Evolutionary conservation across 2,329 filamentous ascomycete genomes (phyloP).

Genomic region (Xylaria sp.): DNA sequence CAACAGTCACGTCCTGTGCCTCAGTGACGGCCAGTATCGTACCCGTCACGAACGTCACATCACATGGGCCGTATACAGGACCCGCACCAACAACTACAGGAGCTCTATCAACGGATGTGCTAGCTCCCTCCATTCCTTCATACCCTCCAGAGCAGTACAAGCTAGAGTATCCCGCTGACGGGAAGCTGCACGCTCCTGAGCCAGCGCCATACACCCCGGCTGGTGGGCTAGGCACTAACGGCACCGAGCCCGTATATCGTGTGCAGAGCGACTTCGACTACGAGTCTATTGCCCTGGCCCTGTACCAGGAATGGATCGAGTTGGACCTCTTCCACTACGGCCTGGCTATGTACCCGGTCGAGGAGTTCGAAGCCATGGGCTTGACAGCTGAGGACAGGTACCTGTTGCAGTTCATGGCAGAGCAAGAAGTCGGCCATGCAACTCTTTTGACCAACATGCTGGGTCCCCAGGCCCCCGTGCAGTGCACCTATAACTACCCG

Average conservation of each 20-base stretch:
- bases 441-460: slow-evolving; percentile 83
- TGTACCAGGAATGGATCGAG: slow-evolving; percentile 89
- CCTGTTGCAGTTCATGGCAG: slow-evolving; percentile 79
- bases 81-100: slow-evolving; percentile 74
- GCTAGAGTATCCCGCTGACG: slow-evolving; percentile 77
- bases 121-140: slow-evolving; percentile 68
- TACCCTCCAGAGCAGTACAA: slow-evolving; percentile 69
- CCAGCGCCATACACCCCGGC: slow-evolving; percentile 78
- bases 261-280: slow-evolving; percentile 87
- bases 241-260: slow-evolving; percentile 79
- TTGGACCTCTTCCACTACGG: slow-evolving; percentile 84
- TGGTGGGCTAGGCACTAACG: slow-evolving; percentile 81
- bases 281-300: slow-evolving; percentile 76
- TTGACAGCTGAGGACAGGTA: slow-evolving; percentile 75
- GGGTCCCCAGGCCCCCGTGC: slow-evolving; percentile 73
- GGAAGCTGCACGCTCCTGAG: slow-evolving; percentile 72
- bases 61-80: slow-evolving; percentile 76
- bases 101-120: slow-evolving; percentile 68
- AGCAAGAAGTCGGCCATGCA: slow-evolving; percentile 82
- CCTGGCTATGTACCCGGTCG: slow-evolving; percentile 73
- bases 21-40: slow-evolving; percentile 46
- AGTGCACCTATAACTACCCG: slow-evolving; percentile 87
- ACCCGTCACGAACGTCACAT: slow-evolving; percentile 67
- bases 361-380: slow-evolving; percentile 76
- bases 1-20: slow-evolving; percentile 50